These are phyloP conservation scores for Litsea cubeba DNA, from an alignment of 164 flowering plant species.

Conservation along the genomic window DNA sequence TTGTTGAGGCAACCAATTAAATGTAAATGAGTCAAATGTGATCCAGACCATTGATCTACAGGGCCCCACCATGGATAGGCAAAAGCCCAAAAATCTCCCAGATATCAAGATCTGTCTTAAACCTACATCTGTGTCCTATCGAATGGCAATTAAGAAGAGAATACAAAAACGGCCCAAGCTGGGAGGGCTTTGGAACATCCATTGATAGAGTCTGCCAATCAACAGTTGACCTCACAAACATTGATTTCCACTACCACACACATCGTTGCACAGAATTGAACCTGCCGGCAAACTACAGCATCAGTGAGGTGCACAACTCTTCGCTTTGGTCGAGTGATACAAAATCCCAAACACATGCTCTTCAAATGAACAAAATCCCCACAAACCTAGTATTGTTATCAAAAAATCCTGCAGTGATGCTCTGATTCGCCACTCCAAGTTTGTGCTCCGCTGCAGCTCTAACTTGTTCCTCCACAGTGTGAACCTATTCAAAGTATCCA, in stretches of 20 bases:
- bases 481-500: constrained; percentile 40
- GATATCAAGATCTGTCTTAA: neutral
- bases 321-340: neutral
- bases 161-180: neutral
- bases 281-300: neutral
- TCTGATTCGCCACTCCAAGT: constrained; percentile 98
- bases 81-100: no score
- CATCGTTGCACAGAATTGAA: neutral
- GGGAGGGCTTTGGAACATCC: neutral
- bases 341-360: neutral
- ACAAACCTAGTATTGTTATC: constrained; percentile 92
- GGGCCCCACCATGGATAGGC: neutral
- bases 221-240: neutral
- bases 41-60: neutral
- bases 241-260: neutral
- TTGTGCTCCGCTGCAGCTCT: constrained; percentile 99
- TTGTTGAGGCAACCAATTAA: neutral
- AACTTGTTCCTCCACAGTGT: constrained; percentile 98
- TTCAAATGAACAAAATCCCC: neutral
- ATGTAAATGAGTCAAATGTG: neutral
- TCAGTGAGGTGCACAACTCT: neutral
- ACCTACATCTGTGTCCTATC: neutral
- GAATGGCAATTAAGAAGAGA: neutral
- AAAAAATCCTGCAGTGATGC: constrained; percentile 99
- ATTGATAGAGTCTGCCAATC: neutral